Evolutionary conservation across 495 filamentous ascomycete species (phyloP), one percentile per base, ranked within the genome.

Genomic region (Neurospora hispaniola): DNA sequence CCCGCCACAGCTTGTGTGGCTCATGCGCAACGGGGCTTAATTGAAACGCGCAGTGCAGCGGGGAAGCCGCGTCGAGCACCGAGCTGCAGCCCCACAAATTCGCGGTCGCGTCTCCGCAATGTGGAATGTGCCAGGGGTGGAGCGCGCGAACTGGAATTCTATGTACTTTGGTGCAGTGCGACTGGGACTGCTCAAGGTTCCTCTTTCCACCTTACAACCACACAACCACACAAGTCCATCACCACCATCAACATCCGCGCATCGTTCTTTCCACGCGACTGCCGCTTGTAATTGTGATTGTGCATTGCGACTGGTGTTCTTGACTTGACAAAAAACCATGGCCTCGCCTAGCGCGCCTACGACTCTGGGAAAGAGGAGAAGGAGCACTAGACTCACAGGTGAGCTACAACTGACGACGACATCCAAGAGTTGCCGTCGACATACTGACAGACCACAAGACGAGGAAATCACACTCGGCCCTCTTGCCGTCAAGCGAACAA

Each of bases 281-380:
- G 27, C 54, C 35, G 54, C 54, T 66, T 27, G 54, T 66, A 42
- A 62, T 38, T 20, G 16, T 20, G 69, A 46, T 10, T 38, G 48
- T 71, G 70, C 39, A 76, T 69, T 71, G 74, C 70, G 73, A 75
- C 71, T 78, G 72, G 74, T 74, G 44, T 70, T 73, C 77, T n/a
- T 69, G 42, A 18, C 16, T 23, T 23, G 70, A 27, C 20, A 72
- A 69, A 83, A 69, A 42, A 94, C 93, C 91, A 66, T 66, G 54
- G 27, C 54, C 23, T 66, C 54, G 54, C 54, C 54, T 31, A 35
- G 11, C 54, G 85, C 87, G 76, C 84, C 86, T 74, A 85, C 88
- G 71, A 86, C 90, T 70, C 83, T 93, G 70, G 91, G 91, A 79
- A 94, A 96, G 88, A 89, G 93, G 76, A 87, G 87, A 80, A 84